Evolutionary conservation across 495 filamentous ascomycete species (phyloP), one percentile per base, ranked within the genome.

Genomic region (Talaromyces wortmannii): DNA sequence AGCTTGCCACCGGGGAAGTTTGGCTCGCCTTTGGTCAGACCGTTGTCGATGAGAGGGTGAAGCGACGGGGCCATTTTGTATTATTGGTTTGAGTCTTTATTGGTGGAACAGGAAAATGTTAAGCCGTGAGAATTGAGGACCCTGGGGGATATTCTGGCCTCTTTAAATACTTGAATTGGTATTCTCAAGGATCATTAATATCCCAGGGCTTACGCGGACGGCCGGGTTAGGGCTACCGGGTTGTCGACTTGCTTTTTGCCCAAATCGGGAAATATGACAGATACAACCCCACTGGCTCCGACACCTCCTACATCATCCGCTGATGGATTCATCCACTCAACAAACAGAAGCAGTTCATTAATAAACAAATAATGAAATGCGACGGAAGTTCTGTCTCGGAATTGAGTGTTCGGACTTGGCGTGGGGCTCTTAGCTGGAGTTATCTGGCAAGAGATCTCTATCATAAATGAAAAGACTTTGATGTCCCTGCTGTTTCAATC

Each of bases 31-130:
- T 71, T 69, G 29, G 58, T 63, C 56, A 78, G 50, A 64, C 80
- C 81, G 54, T 77, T 78, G 70, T 84, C 81, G 67, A 85, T 61
- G 44, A 79, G 66, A 54, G 82, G 81, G 68, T 85, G 81, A 40
- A 85, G 67, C 29, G 76, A 78, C 40, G 67, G 65, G 8, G 36
- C 36, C 66, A 68, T 68, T 44, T 18, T 61, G 52, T 44, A 42
- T 11, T 44, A 13, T 13, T 40, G 36, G 36, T 40, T 45, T 45
- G 42, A 48, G 36, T 40, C 36, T 13, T 40, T 8, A 40, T 40
- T 40, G 36, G 36, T 40, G 8, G 36, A 40, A 13, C 2, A 40
- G 36, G 36, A 40, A 40, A 10, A 40, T 5, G 36, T 40, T 40
- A 40, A 40, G 13, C 36, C 2, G 13, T 40, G 36, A 13, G 36